Evolutionary conservation across 208 protist genomes (phyloP), one percentile per base, ranked within the genome.

Genomic region (Crithidia bombi): DNA sequence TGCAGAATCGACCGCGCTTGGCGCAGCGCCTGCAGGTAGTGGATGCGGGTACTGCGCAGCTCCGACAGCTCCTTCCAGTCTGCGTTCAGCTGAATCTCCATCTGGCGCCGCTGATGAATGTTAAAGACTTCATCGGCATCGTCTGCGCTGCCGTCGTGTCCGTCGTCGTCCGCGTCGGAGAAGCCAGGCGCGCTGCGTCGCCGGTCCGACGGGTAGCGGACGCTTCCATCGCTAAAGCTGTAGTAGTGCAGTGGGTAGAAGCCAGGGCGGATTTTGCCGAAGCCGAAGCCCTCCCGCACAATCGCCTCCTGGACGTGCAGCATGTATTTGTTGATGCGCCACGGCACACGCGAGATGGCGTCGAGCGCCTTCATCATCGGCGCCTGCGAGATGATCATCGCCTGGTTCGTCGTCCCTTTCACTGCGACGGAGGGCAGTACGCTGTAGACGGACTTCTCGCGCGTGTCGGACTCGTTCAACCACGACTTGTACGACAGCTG

Each of bases 301-400:
- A 97, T 94, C 1, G 90, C 89, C 73, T 97, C 92, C 72, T 97
- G 90, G 46, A 97, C 92, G 74, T 97, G 92, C 21, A 97, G 83
- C 83, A 97, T 95, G 72, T 95, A 97, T 67, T 92, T 91, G 82
- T 92, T 94, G 55, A 97, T 95, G 56, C 92, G 90, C 90, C 92
- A 97, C 63, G 90, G 90, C 43, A 97, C 92, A 25, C 89, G 86
- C 5, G 89, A 95, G 72, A 97, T 94, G 46, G 88, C 90, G 69
- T 97, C 92, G 23, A 95, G 81, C 5, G 92, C 92, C 65, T 89
- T 85, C 89, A 97, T 93, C 87, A 97, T 95, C 25, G 92, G 92
- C 5, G 92, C 90, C 69, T 95, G 89, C 25, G 92, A 95, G 64
- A 95, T 86, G 74, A 95, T 88, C 90, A 97, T 95, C 23, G 87